Conservation (phyloP, 2,329 filamentous ascomycete species). For the Lecanicillium sp. region DNA sequence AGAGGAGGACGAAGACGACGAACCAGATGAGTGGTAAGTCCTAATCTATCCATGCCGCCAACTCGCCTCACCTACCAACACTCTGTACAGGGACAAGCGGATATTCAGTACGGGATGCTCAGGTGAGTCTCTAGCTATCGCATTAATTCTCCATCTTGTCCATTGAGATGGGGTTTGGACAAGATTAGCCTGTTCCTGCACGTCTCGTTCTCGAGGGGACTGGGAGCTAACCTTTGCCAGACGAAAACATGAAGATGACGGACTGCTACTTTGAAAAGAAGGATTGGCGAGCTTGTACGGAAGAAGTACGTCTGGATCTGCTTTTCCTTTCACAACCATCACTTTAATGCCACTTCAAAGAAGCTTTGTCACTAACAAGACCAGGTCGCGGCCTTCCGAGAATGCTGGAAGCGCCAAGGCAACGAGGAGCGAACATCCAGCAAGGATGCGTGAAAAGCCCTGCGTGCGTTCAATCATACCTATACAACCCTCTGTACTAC, state of each 20-base stretch:
- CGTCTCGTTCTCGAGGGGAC: too few relatives aligned
- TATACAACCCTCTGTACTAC: background rate
- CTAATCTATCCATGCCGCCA: constrained; percentile 5
- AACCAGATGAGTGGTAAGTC: constrained; percentile 87
- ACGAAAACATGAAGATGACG: constrained; percentile 82
- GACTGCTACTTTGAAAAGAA: constrained; percentile 96
- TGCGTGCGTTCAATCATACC: background rate
- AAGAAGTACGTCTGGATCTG: constrained; percentile 62
- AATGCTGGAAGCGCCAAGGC: constrained; percentile 85
- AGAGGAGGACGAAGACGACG: constrained; percentile 65
- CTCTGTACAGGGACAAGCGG: constrained; percentile 72
- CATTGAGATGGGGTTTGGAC: too few relatives aligned
- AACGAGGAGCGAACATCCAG: constrained; percentile 77
- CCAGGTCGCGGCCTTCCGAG: constrained; percentile 85
- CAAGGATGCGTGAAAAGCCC: constrained; percentile 49
- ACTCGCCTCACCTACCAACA: too few relatives aligned
- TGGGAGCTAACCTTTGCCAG: constrained; percentile 36
- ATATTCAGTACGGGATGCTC: constrained; percentile 95
- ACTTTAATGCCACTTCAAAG: background rate
- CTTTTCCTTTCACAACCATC: constrained; percentile 1
- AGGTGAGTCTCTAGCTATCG: constrained; percentile 54
- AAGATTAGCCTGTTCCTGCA: too few relatives aligned
- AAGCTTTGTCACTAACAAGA: background rate
- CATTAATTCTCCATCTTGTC: too few relatives aligned
- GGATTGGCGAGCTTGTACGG: constrained; percentile 84